phyloP scores from a whole-genome alignment of 495 filamentous ascomycete genomes.

The Lichenothelia convexa region DNA sequence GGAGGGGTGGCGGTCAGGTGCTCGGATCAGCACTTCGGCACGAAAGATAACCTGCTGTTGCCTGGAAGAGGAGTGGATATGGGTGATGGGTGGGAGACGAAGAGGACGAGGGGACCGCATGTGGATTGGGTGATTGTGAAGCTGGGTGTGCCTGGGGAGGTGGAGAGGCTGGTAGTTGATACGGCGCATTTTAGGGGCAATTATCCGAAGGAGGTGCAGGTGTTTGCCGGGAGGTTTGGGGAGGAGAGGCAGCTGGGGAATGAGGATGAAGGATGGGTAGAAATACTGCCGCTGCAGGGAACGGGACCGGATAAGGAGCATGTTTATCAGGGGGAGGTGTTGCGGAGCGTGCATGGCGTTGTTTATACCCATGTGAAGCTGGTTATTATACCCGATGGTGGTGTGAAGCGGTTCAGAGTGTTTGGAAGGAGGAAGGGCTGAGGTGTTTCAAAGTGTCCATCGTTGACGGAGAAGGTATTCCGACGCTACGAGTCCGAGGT shows the following conservation, averaged over 20 bases:
- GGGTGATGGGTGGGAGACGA: conserved; percentile 92
- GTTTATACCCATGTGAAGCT: conserved; percentile 68
- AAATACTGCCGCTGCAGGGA: conserved; percentile 46
- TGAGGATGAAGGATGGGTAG: conserved; percentile 50
- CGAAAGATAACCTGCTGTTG: conserved; percentile 63
- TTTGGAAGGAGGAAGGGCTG: conserved; percentile 42
- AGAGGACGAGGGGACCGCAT: conserved; percentile 57
- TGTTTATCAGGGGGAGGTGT: conserved; percentile 34
- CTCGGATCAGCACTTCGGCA: conserved; percentile 77
- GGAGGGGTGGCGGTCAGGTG: conserved; percentile 60
- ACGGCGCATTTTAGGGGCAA: conserved; percentile 85
- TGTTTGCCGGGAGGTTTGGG: conserved; percentile 43
- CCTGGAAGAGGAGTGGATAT: conserved; percentile 79
- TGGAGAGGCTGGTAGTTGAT: conserved; percentile 61
- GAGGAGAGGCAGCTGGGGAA: conserved; percentile 33
- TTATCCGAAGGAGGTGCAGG: conserved; percentile 59
- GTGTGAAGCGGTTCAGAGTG: conserved; percentile 71
- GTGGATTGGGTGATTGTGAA: conserved; percentile 72
- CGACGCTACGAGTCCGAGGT: no score
- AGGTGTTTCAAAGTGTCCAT: no score
- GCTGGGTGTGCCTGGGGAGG: conserved; percentile 51
- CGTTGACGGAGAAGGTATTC: no score
- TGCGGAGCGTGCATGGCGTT: conserved; percentile 28
- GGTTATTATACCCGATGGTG: conserved; percentile 81
- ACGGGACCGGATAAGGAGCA: conserved; percentile 72